Base-by-base conservation (phyloP, 768 basidiomycete genomes). In the Termitomyces titanicus region DNA sequence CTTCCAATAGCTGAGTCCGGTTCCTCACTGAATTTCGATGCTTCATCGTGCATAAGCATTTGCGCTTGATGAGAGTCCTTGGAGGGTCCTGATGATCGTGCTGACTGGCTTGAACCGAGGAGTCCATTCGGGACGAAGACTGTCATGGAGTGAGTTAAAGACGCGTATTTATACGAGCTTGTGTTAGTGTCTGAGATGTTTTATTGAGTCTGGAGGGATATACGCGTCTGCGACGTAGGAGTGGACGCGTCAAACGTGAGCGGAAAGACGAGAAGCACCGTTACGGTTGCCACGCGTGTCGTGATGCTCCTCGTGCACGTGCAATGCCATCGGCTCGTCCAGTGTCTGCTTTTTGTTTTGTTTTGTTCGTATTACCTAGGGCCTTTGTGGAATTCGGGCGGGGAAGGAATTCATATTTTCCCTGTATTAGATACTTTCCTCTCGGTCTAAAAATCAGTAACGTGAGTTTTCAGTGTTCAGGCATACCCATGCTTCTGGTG, bases 91-190 rank as follows among this genome's bases (percentile, higher is more conserved):
- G 39, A 34, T 42, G 46, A 7, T 37, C 34, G 27, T 22, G 51
- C 15, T 39, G 38, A 24, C 24, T 46, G 24, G 43, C 40, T 27
- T 31, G 52, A 17, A 31, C 53, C 50, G 15, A 61, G 50, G 7
- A 61, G 59, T n/a, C 59, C 59, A 44, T 61, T 61, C 17, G 59
- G 56, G 27, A 65, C 35, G 54, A 67, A 65, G 31, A 56, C 18
- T 17, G 54, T 42, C 60, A 58, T 63, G 9, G 10, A 42, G 31
- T 3, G 1, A 18, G 18, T 12, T 1, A 45, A 44, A 22, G n/a
- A 49, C 53, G 59, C 40, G 52, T 46, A 15, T 17, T 12, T 24
- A n/a, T n/a, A 40, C 50, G 18, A 5, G n/a, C 4, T 8, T 42
- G 1, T 3, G 13, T 13, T 7, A 20, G 13, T 17, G 5, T 31